Evolutionary conservation across 2,329 filamentous ascomycete species (phyloP).

Genomic region (Ciborinia camelliae): DNA sequence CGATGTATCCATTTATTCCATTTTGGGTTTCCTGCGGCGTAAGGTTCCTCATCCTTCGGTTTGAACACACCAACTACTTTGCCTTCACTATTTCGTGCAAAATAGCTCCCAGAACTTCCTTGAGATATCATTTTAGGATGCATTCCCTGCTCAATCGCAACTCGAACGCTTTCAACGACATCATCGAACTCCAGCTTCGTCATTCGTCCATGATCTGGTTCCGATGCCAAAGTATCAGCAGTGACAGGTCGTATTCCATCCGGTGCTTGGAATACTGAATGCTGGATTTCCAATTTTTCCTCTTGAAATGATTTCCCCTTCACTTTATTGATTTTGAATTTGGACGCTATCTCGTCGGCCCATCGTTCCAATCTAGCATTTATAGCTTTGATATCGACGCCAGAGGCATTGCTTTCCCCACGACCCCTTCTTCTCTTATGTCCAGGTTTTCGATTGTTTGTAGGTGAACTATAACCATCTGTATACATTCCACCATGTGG

Average conservation of each 20-base stretch:
- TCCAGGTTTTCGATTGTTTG: slow-evolving; percentile 43
- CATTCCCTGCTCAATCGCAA: slow-evolving; percentile 83
- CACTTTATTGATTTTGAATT: slow-evolving; percentile 83
- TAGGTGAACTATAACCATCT: slow-evolving; percentile 40
- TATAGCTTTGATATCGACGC: slow-evolving; percentile 96
- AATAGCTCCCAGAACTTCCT: slow-evolving; percentile 96
- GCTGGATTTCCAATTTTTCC: slow-evolving; percentile 89
- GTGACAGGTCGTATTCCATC: slow-evolving; percentile 81
- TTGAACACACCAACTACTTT: slow-evolving; percentile 98
- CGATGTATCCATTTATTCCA: slow-evolving; percentile 99
- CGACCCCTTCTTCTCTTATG: slow-evolving; percentile 44
- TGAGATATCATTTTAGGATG: slow-evolving; percentile 97
- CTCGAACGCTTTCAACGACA: slow-evolving; percentile 83
- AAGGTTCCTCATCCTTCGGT: slow-evolving; percentile 97
- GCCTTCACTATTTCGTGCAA: slow-evolving; percentile 84
- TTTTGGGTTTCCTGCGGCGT: slow-evolving; percentile 94
- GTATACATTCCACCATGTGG: slow-evolving; percentile 59
- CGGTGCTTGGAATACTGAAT: slow-evolving; percentile 93
- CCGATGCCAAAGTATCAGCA: slow-evolving; percentile 65
- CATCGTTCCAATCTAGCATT: slow-evolving; percentile 92
- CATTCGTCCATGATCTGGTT: slow-evolving; percentile 61
- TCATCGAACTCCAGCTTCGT: slow-evolving; percentile 79
- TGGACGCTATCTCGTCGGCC: slow-evolving; percentile 96
- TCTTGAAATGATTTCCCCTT: slow-evolving; percentile 74
- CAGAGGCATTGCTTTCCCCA: slow-evolving; percentile 69